A percentile compares a stretch with the other conserved stretches of the same genome.
These are phyloP conservation scores for Kluyveromyces sp. DNA, from an alignment of 1,139 yeast species.

Conservation along the genomic window DNA sequence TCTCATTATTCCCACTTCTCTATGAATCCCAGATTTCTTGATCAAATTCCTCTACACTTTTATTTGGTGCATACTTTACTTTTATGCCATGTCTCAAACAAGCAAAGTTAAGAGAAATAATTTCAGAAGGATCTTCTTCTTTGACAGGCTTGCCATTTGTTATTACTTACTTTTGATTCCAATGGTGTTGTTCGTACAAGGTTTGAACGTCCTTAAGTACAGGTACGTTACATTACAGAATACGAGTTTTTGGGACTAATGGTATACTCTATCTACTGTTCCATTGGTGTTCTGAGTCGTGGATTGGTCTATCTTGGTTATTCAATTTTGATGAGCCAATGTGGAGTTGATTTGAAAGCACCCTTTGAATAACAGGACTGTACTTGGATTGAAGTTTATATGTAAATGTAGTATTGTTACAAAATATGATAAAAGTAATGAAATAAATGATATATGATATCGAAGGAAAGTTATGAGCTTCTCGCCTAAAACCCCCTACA, in stretches of 20 bases:
- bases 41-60: slow-evolving; percentile 72
- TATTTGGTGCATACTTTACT: slow-evolving; percentile 77
- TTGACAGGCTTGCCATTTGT: slow-evolving; percentile 62
- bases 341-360: slow-evolving; percentile 34
- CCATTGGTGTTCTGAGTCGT: slow-evolving; percentile 76
- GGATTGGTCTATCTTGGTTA: slow-evolving; percentile 85
- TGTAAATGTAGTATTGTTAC: slow-evolving; percentile 4
- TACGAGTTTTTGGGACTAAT: slow-evolving; percentile 72
- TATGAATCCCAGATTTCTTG: slow-evolving; percentile 76
- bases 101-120: slow-evolving; percentile 41
- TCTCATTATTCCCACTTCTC: slow-evolving; percentile 80
- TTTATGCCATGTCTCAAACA: slow-evolving; percentile 61
- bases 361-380: neutral
- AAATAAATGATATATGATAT: neutral
- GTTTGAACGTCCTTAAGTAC: slow-evolving; percentile 50
- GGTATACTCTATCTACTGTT: slow-evolving; percentile 79
- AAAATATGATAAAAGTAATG: neutral
- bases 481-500: no score
- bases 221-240: slow-evolving; percentile 37
- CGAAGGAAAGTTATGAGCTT: neutral
- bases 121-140: slow-evolving; percentile 45
- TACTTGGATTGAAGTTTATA: neutral
- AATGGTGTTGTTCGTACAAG: slow-evolving; percentile 47
- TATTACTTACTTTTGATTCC: slow-evolving; percentile 67
- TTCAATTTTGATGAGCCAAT: slow-evolving; percentile 70